Base-by-base conservation (phyloP, 495 filamentous ascomycete species). In the Penicillium manginii region DNA sequence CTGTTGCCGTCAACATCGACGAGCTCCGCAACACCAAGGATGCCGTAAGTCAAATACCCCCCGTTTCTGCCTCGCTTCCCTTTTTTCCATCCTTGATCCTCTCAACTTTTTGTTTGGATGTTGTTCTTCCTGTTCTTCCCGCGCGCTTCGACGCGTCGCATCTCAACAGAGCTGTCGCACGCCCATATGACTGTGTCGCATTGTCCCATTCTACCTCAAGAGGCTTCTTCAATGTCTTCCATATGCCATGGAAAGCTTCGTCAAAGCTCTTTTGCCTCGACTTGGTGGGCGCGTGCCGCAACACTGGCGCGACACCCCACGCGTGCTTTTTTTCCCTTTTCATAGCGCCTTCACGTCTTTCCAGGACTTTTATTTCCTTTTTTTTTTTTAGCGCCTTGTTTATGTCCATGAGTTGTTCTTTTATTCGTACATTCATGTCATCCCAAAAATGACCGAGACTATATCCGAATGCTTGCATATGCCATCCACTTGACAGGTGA, bases 21-120 rank as follows among this genome's bases (percentile, higher is more conserved):
- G 83, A 86, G 60, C 87, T 88, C 64, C 79, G 83, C 19, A 76
- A 80, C 57, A 85, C 86, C 47, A 79, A 87, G 50, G 87, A 90
- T 70, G 78, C 76, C 55, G 87, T 90, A 82, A 81, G 86, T 75
- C 60, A 17, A 55, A 60, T 64, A 46, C 23, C 23, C 23, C 23
- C 57, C 11, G 19, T 55, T 54, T 42, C 50, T 52, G 29, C 55
- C 47, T 32, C 37, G 10, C 39, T 39, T 52, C 43, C 18, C 6
- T 46, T 60, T 52, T 39, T 55, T 58, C 52, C 48, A 31, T 39
- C 19, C 23, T 49, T 33, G 15, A 46, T 55, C 32, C 54, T 47
- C 21, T 18, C 19, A 17, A 50, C 39, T 42, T 63, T 54, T 55
- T 59, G 50, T 59, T 63, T 51, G 33, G 55, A 37, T 15, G n/a